A percentile compares a stretch with the other conserved stretches of the same genome.
Evolutionary conservation across 2,329 filamentous ascomycete genomes (phyloP).

Genomic region (Colletotrichum sp.): DNA sequence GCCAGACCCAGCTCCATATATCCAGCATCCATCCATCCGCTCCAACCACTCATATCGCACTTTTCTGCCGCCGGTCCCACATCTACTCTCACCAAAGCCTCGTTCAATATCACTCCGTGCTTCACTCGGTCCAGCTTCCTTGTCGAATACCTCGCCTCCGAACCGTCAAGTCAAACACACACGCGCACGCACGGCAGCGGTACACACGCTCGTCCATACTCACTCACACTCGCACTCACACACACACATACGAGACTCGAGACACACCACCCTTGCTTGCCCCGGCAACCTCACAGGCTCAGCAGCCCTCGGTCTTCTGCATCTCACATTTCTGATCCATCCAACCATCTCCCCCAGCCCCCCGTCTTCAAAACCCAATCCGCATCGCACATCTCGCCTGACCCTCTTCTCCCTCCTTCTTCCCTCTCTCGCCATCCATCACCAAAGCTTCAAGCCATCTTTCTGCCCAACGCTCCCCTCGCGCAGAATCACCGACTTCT

Average conservation of each 20-base stretch:
- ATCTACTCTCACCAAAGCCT: neutral
- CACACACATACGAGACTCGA: neutral
- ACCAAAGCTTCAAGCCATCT: conserved; percentile 18
- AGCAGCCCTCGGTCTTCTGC: conserved; percentile 8
- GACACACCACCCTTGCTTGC: conserved; percentile 17
- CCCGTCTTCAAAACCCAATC: conserved; percentile 27
- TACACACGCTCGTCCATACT: neutral
- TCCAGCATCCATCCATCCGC: conserved; percentile 38
- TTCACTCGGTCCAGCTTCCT: neutral
- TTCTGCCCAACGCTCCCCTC: neutral
- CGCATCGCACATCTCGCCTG: conserved; percentile 22
- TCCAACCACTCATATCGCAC: conserved; percentile 40
- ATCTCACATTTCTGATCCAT: conserved; percentile 6
- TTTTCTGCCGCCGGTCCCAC: neutral
- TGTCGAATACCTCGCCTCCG: neutral
- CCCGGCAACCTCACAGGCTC: conserved; percentile 19
- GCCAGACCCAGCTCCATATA: conserved; percentile 25
- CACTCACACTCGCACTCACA: neutral
- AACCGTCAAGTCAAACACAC: neutral
- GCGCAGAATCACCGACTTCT: neutral
- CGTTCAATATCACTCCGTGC: neutral
- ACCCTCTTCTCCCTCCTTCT: conserved; percentile 23
- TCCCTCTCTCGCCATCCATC: conserved; percentile 21
- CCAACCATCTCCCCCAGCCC: conserved; percentile 21
- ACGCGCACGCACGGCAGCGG: neutral